Percentiles rank a stretch among this genome's conserved stretches.
phyloP scores from a whole-genome alignment of 2,329 filamentous ascomycete genomes.

The Helotiales sp. region DNA sequence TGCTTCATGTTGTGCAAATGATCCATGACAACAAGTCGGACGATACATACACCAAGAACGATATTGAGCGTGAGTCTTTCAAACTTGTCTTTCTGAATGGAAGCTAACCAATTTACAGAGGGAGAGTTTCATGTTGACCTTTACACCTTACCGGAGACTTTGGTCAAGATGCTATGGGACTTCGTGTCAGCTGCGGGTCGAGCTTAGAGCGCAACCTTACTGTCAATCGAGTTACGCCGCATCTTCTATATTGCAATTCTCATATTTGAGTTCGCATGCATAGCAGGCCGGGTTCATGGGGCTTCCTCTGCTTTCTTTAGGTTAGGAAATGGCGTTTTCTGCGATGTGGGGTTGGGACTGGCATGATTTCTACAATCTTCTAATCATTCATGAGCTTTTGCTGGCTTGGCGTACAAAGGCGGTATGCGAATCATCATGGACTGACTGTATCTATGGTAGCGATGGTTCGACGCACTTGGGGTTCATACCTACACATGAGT shows the following conservation, averaged over 20 bases:
- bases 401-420: slow-evolving; percentile 12
- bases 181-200: slow-evolving; percentile 56
- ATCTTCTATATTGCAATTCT: slow-evolving; percentile 15
- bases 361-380: slow-evolving; percentile 8
- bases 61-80: slow-evolving; percentile 81
- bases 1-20: slow-evolving; percentile 94
- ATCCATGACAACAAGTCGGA: slow-evolving; percentile 96
- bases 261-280: slow-evolving; percentile 14
- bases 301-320: slow-evolving; percentile 13
- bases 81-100: background rate
- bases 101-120: slow-evolving; percentile 55
- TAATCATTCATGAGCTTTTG: slow-evolving; percentile 12
- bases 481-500: background rate
- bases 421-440: slow-evolving; percentile 11
- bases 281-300: slow-evolving; percentile 17
- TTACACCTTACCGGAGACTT: slow-evolving; percentile 89
- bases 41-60: slow-evolving; percentile 96
- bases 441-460: slow-evolving; percentile 18
- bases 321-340: slow-evolving; percentile 18
- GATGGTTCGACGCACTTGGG: background rate
- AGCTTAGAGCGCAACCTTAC: background rate
- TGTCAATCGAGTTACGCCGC: background rate
- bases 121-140: slow-evolving; percentile 98
- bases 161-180: slow-evolving; percentile 96
- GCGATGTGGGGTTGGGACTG: slow-evolving; percentile 4